phyloP scores from a whole-genome alignment of 352 stramenopile species.

The Pythium phragmitis region DNA sequence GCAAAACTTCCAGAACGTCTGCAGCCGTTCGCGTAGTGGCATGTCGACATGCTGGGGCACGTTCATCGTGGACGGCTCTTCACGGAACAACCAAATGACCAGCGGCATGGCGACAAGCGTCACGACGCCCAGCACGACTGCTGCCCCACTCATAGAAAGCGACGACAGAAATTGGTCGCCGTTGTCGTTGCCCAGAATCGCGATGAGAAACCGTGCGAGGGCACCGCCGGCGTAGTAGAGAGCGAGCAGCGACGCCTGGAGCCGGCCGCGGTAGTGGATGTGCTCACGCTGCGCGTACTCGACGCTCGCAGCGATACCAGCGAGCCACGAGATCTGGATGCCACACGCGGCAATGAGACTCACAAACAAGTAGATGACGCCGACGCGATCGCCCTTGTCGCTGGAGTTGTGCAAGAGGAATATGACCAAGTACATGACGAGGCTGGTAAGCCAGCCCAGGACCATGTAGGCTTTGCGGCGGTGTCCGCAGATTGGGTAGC shows the following conservation, averaged over 20 bases:
- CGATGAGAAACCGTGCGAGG: conserved; percentile 2
- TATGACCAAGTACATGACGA: conserved; percentile 10
- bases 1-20: conserved; percentile 48
- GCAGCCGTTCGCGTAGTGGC: conserved; percentile 13
- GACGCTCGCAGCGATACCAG: conserved; percentile 16
- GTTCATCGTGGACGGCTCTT: conserved; percentile 29
- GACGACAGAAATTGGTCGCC: conserved; percentile 4
- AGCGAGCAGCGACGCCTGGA: conserved; percentile 15
- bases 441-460: conserved; percentile 34
- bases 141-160: conserved; percentile 9
- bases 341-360: conserved; percentile 17
- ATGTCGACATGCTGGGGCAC: background rate
- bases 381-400: conserved; percentile 1
- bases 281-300: conserved; percentile 33
- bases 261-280: conserved; percentile 19
- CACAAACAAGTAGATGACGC: conserved; percentile 11
- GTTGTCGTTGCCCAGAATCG: background rate
- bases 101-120: conserved; percentile 29
- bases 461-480: conserved; percentile 81
- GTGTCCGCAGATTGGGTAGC: conserved; percentile 53
- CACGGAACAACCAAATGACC: conserved; percentile 9
- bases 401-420: conserved; percentile 12
- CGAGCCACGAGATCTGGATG: conserved; percentile 29
- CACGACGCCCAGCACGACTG: background rate
- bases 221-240: conserved; percentile 18